Conservation (phyloP, 2,329 filamentous ascomycete species). For the Epichloe coenophiala region DNA sequence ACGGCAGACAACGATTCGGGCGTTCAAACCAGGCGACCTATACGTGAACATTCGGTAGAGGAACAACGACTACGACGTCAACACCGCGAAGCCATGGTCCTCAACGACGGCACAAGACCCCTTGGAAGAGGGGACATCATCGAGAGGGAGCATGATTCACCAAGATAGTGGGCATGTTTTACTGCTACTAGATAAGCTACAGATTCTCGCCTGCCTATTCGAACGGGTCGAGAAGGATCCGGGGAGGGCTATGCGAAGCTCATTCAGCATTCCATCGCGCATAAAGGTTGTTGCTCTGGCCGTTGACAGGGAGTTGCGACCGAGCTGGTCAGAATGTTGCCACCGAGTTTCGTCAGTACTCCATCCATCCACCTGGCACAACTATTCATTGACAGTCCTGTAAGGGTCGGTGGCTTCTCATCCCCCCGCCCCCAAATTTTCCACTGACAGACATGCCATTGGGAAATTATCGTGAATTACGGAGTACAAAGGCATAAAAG, state of each 20-base stretch:
- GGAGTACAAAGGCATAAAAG: neutral
- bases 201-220: neutral
- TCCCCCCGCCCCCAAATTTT: neutral
- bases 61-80: slow-evolving; percentile 63
- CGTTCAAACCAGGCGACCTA: slow-evolving; percentile 17
- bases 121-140: slow-evolving; percentile 67
- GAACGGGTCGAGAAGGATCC: neutral
- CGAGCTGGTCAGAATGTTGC: neutral
- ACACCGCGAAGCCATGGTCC: slow-evolving; percentile 77
- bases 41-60: slow-evolving; percentile 41
- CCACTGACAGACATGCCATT: neutral
- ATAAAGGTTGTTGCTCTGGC: neutral
- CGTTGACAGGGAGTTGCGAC: neutral
- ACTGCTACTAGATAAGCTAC: neutral
- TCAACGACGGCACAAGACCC: slow-evolving; percentile 72
- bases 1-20: slow-evolving; percentile 13
- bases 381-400: neutral
- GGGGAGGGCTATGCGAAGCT: neutral
- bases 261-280: neutral
- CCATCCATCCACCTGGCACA: neutral
- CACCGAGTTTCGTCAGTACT: neutral
- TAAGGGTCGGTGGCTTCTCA: neutral
- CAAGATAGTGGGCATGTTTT: slow-evolving; percentile 10
- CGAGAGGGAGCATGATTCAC: slow-evolving; percentile 41
- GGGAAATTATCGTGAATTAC: neutral